Conservation (phyloP, 768 basidiomycete genomes). For the Collybia sordida region DNA sequence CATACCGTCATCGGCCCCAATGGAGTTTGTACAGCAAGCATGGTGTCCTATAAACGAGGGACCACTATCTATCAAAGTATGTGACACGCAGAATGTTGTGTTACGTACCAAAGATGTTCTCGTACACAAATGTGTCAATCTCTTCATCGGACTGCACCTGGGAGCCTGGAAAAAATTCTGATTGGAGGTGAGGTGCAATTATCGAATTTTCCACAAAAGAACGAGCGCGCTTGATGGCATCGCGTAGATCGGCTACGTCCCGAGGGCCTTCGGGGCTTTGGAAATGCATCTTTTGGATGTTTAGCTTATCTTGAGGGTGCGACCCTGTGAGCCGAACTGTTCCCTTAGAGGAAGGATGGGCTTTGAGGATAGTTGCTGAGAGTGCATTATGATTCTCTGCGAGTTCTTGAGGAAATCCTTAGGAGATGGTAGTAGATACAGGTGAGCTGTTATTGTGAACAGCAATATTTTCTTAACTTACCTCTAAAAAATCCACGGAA, state of each 20-base stretch:
- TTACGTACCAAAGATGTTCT: constrained; percentile 22
- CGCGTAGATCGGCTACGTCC: constrained; percentile 24
- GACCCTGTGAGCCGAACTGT: constrained; percentile 27
- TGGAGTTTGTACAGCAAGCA: constrained; percentile 29
- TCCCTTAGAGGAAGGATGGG: constrained; percentile 28
- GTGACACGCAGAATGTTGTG: background rate
- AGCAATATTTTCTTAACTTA: background rate
- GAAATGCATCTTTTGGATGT: constrained; percentile 29
- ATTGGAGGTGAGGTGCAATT: constrained; percentile 15
- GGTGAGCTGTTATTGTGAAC: background rate
- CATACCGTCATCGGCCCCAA: constrained; percentile 21
- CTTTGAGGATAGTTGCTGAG: constrained; percentile 24
- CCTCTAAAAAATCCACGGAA: constrained; percentile 28
- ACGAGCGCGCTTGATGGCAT: constrained; percentile 23
- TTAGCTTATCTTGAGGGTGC: constrained; percentile 26
- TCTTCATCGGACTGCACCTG: constrained; percentile 17
- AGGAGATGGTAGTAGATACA: background rate
- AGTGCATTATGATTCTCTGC: constrained; percentile 18
- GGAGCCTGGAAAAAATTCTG: constrained; percentile 20
- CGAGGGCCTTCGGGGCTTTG: constrained; percentile 19
- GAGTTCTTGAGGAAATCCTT: constrained; percentile 22
- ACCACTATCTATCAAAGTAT: background rate
- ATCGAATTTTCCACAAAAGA: constrained; percentile 14
- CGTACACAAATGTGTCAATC: constrained; percentile 12
- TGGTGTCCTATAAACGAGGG: constrained; percentile 22